phyloP scores from a whole-genome alignment of 257 asterid genomes.

The Solanum etuberosum region DNA sequence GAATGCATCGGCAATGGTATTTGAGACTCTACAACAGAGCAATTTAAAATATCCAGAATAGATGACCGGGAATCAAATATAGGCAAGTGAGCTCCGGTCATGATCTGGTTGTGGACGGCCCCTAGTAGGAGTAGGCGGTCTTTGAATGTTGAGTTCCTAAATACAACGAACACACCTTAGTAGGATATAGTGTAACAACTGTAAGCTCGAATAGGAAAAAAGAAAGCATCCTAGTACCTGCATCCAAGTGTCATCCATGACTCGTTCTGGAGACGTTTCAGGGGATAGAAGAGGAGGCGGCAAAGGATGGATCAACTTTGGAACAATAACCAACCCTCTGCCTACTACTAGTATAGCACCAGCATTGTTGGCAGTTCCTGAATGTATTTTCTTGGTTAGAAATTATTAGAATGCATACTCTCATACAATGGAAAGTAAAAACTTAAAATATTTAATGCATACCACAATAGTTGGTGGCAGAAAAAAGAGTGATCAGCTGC shows the following conservation, averaged over 20 bases:
- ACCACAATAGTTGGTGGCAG: conserved; percentile 99
- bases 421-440: background rate
- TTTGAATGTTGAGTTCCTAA: conserved; percentile 93
- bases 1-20: background rate
- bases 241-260: conserved; percentile 83
- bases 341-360: conserved; percentile 97
- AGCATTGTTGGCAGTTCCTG: conserved; percentile 97
- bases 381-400: conserved; percentile 12
- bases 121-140: conserved; percentile 97
- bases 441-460: conserved; percentile 4
- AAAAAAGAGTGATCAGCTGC: conserved; percentile 91
- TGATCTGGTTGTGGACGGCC: conserved; percentile 95
- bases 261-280: conserved; percentile 90
- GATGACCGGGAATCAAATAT: conserved; percentile 32
- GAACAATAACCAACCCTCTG: conserved; percentile 84
- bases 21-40: background rate
- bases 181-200: background rate
- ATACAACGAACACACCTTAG: conserved; percentile 1
- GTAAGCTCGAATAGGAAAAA: background rate
- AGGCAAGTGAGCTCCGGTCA: conserved; percentile 85
- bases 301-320: conserved; percentile 89
- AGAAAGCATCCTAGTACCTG: conserved; percentile 41
- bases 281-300: conserved; percentile 98
- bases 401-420: background rate
- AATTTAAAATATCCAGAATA: background rate